Conservation (phyloP, 352 stramenopile species). For the Pilasporangium apinafurcum region DNA sequence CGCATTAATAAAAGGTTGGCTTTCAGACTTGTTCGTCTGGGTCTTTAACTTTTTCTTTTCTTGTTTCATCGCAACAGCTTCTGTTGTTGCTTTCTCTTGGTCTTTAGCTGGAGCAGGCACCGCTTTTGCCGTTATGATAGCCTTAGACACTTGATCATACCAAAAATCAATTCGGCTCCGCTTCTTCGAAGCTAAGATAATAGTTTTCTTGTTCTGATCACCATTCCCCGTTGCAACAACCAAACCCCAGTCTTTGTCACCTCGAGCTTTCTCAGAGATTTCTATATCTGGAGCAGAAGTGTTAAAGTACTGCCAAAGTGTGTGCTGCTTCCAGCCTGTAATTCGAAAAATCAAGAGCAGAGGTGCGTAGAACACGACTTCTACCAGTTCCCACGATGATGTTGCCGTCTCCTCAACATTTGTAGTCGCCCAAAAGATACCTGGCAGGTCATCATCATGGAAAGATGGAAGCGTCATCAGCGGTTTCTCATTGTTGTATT, state of each 20-base stretch:
- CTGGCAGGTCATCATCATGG: slow-evolving; percentile 38
- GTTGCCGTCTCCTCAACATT: not conserved
- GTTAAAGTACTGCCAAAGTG: slow-evolving; percentile 15
- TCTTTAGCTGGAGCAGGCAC: slow-evolving; percentile 1
- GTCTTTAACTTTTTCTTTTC: slow-evolving; percentile 2
- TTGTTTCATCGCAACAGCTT: slow-evolving; percentile 3
- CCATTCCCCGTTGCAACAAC: slow-evolving; percentile 10
- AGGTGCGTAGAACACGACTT: slow-evolving; percentile 24
- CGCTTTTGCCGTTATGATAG: slow-evolving; percentile 15
- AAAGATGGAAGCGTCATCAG: slow-evolving; percentile 28
- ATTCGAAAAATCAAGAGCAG: slow-evolving; percentile 36
- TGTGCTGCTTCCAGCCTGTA: slow-evolving; percentile 27
- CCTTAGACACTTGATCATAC: slow-evolving; percentile 49
- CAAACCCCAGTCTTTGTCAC: slow-evolving; percentile 35
- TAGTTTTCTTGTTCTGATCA: too few relatives aligned
- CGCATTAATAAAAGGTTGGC: too few relatives aligned
- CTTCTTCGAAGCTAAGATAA: slow-evolving; percentile 31
- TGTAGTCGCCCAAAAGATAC: slow-evolving; percentile 28
- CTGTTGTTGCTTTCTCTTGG: slow-evolving; percentile 12
- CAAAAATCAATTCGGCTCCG: slow-evolving; percentile 47
- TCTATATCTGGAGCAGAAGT: slow-evolving; percentile 10
- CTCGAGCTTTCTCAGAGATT: slow-evolving; percentile 17
- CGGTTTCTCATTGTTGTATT: slow-evolving; percentile 4
- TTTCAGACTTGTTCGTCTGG: too few relatives aligned
- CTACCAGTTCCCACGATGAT: slow-evolving; percentile 26